A percentile compares a stretch with the other conserved stretches of the same genome.
phyloP scores from a whole-genome alignment of 257 asterid genomes.

The Osmanthus fragrans region DNA sequence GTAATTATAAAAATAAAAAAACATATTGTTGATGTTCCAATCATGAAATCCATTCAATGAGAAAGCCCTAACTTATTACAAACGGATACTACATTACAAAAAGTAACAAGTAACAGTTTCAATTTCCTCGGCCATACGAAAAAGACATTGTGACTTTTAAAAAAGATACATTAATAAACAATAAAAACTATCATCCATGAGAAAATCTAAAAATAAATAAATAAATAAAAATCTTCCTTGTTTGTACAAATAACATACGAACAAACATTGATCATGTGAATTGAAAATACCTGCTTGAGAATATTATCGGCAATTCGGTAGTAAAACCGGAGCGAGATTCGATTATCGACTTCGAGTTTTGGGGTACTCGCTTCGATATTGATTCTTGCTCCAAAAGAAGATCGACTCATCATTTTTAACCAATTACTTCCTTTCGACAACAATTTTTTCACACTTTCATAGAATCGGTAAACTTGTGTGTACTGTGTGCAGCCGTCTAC shows the following conservation, averaged over 20 bases:
- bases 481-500: background rate
- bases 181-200: background rate
- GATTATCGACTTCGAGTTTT: slow-evolving; percentile 74
- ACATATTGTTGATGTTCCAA: background rate
- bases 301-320: slow-evolving; percentile 76
- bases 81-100: background rate
- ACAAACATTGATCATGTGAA: background rate
- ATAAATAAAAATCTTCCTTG: background rate
- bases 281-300: slow-evolving; percentile 65
- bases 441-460: background rate
- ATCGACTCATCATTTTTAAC: slow-evolving; percentile 46
- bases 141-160: background rate
- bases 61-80: background rate
- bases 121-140: background rate
- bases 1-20: background rate
- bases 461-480: background rate
- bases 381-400: slow-evolving; percentile 48
- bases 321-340: slow-evolving; percentile 58
- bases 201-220: background rate
- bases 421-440: background rate
- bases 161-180: background rate
- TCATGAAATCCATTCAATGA: background rate
- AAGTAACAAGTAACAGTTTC: background rate
- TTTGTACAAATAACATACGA: slow-evolving; percentile 2
- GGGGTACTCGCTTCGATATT: slow-evolving; percentile 64